Evolutionary conservation across 306 rosid genomes (phyloP), one percentile per base, ranked within the genome.

Genomic region (Fragaria iinumae): DNA sequence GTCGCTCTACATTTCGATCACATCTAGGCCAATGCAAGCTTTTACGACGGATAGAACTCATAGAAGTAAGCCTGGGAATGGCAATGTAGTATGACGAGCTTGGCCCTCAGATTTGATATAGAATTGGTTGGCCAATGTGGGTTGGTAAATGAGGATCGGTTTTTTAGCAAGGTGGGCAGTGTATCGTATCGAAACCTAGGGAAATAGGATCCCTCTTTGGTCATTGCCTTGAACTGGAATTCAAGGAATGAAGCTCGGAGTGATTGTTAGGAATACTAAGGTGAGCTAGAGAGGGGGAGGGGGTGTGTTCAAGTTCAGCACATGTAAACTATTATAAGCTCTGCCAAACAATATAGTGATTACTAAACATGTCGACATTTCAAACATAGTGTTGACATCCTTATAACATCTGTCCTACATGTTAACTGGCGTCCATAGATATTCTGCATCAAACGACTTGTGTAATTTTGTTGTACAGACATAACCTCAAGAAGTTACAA

Each of bases 301-400:
- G 41, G 2, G 5, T 34, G 45, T 36, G 13, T 17, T 64, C 21
- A 64, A 23, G 45, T 36, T 64, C 45, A 34, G 27, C 69, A 36
- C 23, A 65, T 5, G 41, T 20, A 36, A 17, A 65, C 69, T 65
- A 36, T 32, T 65, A 65, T 65, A 65, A 65, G 25, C 23, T 9
- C 21, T 18, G 25, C 69, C 45, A 32, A 18, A 45, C 20, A 17
- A 34, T 4, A 7, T 7, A 34, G 25, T 6, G 25, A 65, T 18
- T 18, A 27, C 47, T 65, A 1, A 65, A 18, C 45, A 65, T 65
- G 69, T 36, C 45, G 27, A 36, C 69, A 65, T 65, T 38, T 65
- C 69, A 36, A 17, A 65, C 25, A 65, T 36, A 36, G 69, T 65
- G 69, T 34, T 41, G 69, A 65, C 69, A 65, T 65, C 69, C 27